Base-by-base conservation (phyloP, 139 green algal species). In the Chlamydomonas eustigma region DNA sequence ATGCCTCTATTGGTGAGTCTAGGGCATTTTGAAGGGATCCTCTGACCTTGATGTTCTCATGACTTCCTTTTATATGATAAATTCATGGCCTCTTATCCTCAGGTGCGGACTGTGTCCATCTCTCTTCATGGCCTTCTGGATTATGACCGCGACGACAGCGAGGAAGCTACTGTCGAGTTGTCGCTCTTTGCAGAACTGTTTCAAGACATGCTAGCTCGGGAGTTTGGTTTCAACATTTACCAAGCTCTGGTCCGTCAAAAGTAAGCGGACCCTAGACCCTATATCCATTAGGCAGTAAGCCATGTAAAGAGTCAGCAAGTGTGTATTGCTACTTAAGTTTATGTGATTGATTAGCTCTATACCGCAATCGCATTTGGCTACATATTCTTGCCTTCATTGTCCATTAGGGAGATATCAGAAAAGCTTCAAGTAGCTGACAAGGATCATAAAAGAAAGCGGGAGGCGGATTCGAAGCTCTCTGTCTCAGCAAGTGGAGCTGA, bases 121-220 rank as follows among this genome's bases (percentile, higher is more conserved):
- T 81, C 71, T 33, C 76, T 94, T 36, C 80, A 92, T 70, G 90
- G 90, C 30, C 79, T 95, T 80, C 83, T 95, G 73, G 90, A 95
- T 71, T 95, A 95, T 74, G 89, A 93, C 65, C 84, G 90, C 35
- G 76, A 75, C 4, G 79, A 88, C 58, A 80, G 87, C 32, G 79
- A 88, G 31, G 90, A 94, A 77, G 70, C 58, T 58, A 91, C 86
- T 24, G 81, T 94, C 58, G 90, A 94, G 85, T 80, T 95, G 71
- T 86, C 70, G 2, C 64, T 95, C 44, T 84, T 92, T 70, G 90
- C 90, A 0, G 90, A 95, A 83, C 76, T 64, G 30, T 84, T 95
- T 34, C 80, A 92, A 28, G 88, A 94, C 36, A 86, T 90, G 78
- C 71, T 94, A 38, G 69, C 70, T 70, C 75, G 83, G 1, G 85